phyloP scores from a whole-genome alignment of 2,329 filamentous ascomycete genomes.

The Aureobasidium lini region DNA sequence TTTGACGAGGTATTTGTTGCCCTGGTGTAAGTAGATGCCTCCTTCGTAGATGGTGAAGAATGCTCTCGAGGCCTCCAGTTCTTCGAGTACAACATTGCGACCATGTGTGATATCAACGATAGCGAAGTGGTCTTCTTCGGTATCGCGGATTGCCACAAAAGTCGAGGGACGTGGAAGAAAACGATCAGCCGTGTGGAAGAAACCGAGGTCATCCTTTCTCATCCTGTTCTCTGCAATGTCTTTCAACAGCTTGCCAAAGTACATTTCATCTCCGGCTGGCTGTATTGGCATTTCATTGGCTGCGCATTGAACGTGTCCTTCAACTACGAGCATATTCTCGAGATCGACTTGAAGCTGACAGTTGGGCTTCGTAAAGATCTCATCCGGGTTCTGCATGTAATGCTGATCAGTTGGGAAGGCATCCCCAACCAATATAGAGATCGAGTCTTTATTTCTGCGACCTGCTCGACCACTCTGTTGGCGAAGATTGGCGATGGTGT shows the following conservation, averaged over 20 bases:
- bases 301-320: conserved; percentile 92
- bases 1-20: conserved; percentile 83
- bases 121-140: conserved; percentile 85
- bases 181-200: conserved; percentile 81
- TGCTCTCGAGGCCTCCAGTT: conserved; percentile 90
- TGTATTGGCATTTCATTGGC: conserved; percentile 90
- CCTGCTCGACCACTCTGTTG: conserved; percentile 94
- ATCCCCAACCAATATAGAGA: conserved; percentile 84
- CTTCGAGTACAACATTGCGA: conserved; percentile 79
- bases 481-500: conserved; percentile 86
- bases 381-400: conserved; percentile 93
- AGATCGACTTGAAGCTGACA: conserved; percentile 84
- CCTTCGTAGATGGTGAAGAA: conserved; percentile 96
- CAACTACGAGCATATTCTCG: conserved; percentile 81
- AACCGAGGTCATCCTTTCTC: conserved; percentile 65
- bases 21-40: conserved; percentile 93
- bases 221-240: conserved; percentile 69
- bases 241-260: conserved; percentile 69
- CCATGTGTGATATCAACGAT: conserved; percentile 82
- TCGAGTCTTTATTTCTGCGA: conserved; percentile 82
- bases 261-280: conserved; percentile 64
- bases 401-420: conserved; percentile 87
- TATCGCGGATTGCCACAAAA: conserved; percentile 81
- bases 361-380: conserved; percentile 88
- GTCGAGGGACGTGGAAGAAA: conserved; percentile 80